These are phyloP conservation scores for Naematelia aurantialba DNA, from an alignment of 768 basidiomycete genomes.

Conservation along the genomic window DNA sequence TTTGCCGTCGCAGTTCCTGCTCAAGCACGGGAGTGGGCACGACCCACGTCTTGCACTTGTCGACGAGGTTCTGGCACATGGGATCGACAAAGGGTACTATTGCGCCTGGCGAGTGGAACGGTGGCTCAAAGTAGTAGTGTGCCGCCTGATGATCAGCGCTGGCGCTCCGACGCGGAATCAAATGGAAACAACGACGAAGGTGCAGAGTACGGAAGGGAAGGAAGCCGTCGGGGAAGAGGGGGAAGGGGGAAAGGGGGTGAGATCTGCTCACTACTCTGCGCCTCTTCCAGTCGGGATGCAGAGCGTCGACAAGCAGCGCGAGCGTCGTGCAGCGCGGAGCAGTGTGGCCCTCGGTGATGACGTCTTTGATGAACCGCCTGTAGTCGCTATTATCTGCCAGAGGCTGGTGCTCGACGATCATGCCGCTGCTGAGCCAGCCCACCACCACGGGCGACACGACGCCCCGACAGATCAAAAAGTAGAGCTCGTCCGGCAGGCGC, in stretches of 20 bases:
- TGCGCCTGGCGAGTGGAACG: constrained; percentile 73
- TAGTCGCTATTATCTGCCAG: constrained; percentile 94
- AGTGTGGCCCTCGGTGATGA: constrained; percentile 90
- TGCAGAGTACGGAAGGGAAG: no score
- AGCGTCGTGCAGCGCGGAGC: constrained; percentile 87
- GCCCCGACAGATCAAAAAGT: constrained; percentile 92
- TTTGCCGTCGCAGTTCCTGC: constrained; percentile 91
- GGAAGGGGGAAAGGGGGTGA: background rate
- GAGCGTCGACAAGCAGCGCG: constrained; percentile 76
- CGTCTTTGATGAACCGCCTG: constrained; percentile 89
- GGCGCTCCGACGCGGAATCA: no score
- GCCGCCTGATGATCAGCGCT: constrained; percentile 23
- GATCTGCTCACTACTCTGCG: constrained; percentile 58
- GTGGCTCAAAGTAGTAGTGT: constrained; percentile 55
- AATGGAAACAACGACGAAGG: no score
- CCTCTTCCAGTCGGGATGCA: constrained; percentile 75
- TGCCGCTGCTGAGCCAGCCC: constrained; percentile 88
- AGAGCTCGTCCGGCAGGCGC: constrained; percentile 91
- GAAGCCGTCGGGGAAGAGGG: background rate
- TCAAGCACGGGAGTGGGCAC: constrained; percentile 80
- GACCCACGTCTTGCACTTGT: constrained; percentile 83
- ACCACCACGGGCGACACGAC: constrained; percentile 82
- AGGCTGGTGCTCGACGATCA: constrained; percentile 74
- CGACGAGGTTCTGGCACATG: constrained; percentile 79
- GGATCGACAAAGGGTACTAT: constrained; percentile 62